Conservation (phyloP, 352 stramenopile species). For the Phytopythium oedochilum region DNA sequence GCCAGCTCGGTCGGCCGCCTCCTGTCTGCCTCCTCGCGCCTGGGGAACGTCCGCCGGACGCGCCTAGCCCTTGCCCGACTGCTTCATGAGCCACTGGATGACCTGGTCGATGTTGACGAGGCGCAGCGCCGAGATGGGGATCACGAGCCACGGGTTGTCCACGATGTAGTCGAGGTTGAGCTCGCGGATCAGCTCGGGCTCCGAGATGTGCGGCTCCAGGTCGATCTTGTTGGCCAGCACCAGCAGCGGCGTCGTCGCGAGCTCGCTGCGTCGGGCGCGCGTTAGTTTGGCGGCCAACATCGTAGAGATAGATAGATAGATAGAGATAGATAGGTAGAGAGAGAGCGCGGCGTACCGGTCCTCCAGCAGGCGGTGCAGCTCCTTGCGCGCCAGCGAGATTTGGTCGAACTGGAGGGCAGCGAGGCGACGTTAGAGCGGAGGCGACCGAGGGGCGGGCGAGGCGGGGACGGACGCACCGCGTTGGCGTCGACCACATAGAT, state of each 20-base stretch:
- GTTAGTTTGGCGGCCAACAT: constrained; percentile 4
- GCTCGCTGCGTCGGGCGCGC: constrained; percentile 31
- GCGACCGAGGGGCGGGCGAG: not conserved
- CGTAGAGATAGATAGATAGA: no score
- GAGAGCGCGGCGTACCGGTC: constrained; percentile 71
- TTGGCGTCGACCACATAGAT: constrained; percentile 98
- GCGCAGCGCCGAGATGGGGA: constrained; percentile 96
- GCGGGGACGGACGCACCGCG: constrained; percentile 54
- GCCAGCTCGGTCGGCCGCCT: not conserved
- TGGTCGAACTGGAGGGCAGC: constrained; percentile 80
- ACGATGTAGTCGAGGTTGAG: constrained; percentile 99
- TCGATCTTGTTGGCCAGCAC: constrained; percentile 99
- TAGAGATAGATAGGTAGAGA: no score
- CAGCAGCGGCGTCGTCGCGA: constrained; percentile 91
- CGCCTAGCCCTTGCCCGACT: constrained; percentile 86
- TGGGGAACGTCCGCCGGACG: not conserved
- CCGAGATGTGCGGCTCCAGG: constrained; percentile 91
- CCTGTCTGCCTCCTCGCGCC: constrained; percentile 4
- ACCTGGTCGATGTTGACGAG: constrained; percentile 97
- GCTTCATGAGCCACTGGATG: constrained; percentile 96
- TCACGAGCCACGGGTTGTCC: constrained; percentile 98
- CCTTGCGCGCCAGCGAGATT: constrained; percentile 93
- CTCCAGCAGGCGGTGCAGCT: constrained; percentile 91
- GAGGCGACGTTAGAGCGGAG: not conserved
- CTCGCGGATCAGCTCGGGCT: constrained; percentile 90